Evolutionary conservation across 345 rosid species (phyloP).

Genomic region (Brassica incana): DNA sequence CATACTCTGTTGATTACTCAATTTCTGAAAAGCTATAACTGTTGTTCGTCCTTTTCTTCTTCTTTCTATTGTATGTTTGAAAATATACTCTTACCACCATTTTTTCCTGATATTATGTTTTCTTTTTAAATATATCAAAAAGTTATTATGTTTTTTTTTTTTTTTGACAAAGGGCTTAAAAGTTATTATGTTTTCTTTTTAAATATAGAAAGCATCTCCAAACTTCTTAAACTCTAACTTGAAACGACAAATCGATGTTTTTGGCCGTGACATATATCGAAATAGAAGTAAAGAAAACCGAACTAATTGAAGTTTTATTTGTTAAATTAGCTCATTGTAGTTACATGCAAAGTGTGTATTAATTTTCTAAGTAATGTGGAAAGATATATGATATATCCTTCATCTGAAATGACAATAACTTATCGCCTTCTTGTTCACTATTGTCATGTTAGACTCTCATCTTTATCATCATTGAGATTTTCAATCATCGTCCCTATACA

Average conservation of each 20-base stretch:
- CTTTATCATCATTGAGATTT: background rate
- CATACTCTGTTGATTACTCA: background rate
- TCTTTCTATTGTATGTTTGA: background rate
- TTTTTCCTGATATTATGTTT: background rate
- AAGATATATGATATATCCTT: background rate
- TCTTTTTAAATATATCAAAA: background rate
- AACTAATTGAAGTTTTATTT: background rate
- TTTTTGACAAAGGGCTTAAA: no score
- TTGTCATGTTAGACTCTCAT: background rate
- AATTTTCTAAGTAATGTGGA: background rate
- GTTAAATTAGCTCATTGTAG: background rate
- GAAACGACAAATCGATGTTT: background rate
- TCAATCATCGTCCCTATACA: background rate
- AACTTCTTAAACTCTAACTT: background rate
- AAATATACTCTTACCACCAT: background rate
- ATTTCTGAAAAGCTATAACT: background rate
- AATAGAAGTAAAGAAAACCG: background rate
- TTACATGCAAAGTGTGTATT: background rate
- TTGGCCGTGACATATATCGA: background rate
- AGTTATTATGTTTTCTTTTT: background rate
- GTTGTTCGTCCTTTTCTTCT: background rate
- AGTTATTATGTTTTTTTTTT: background rate
- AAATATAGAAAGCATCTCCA: background rate
- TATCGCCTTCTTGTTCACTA: background rate
- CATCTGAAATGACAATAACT: background rate